Evolutionary conservation across 768 basidiomycete species (phyloP).

Genomic region (Russula ochroleuca): DNA sequence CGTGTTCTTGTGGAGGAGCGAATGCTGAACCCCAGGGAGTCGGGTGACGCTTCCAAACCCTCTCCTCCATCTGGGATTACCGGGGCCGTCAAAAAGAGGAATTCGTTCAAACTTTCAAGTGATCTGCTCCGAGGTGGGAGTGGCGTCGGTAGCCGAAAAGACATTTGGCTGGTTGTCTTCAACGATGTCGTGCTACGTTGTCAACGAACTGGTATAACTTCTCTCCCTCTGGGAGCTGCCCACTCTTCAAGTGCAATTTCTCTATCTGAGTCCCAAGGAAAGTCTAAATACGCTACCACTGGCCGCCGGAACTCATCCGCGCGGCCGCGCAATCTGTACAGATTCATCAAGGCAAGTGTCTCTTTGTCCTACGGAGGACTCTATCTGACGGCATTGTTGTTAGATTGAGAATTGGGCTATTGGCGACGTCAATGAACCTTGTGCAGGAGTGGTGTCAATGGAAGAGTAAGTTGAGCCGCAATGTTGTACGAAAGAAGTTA

Average conservation of each 20-base stretch:
- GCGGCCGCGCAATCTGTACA: constrained; percentile 88
- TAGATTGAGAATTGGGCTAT: constrained; percentile 91
- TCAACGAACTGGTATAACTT: constrained; percentile 85
- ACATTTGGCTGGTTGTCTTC: constrained; percentile 93
- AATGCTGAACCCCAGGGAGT: constrained; percentile 40
- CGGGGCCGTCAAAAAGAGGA: constrained; percentile 71
- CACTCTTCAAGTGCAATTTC: constrained; percentile 69
- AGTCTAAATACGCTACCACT: constrained; percentile 77
- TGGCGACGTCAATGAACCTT: constrained; percentile 66
- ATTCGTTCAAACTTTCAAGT: constrained; percentile 83
- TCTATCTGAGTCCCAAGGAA: constrained; percentile 74
- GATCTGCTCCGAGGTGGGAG: constrained; percentile 67
- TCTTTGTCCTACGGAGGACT: constrained; percentile 2
- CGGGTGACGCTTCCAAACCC: constrained; percentile 17
- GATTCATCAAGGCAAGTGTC: constrained; percentile 73
- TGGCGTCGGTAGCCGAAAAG: constrained; percentile 63
- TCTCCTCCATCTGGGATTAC: constrained; percentile 30
- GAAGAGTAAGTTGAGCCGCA: constrained; percentile 63
- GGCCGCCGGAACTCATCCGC: constrained; percentile 70
- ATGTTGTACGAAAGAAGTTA: constrained; percentile 15
- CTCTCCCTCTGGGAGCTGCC: constrained; percentile 65
- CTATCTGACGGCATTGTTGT: constrained; percentile 17
- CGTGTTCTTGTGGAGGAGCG: constrained; percentile 84
- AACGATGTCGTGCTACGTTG: constrained; percentile 94
- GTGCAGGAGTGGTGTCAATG: constrained; percentile 82